Base-by-base conservation (phyloP, 345 rosid species). In the Acer campestre region DNA sequence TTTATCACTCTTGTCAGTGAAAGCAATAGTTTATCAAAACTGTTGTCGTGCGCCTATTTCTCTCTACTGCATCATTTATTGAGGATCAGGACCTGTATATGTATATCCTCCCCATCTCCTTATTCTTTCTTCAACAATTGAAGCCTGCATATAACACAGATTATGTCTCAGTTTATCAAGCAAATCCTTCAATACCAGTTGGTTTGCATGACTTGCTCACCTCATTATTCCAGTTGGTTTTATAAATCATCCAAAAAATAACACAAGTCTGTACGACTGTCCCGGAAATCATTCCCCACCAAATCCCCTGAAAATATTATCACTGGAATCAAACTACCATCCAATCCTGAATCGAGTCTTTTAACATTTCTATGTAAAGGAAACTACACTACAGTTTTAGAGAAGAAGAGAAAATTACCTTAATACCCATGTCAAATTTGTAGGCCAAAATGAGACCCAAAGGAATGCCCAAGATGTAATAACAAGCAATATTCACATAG, bases 231-330 rank as follows among this genome's bases (percentile, higher is more conserved):
- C 98, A 93, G 59, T 91, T 89, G 23, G 94, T 90, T 77, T 75
- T 89, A 71, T 81, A 90, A 20, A 91, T 80, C 92, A 93, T 90
- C 72, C 76, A 79, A 16, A 85, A 83, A 1, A 93, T 85, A 3
- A 89, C 85, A 61, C 77, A 63, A 6, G 93, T 89, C 71, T 93
- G 98, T 20, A 88, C 75, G 68, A 84, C 75, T 0, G 92, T 90
- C 48, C 98, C 98, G 1, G 80, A 68, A 29, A 93, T 29, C 98
- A 93, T 93, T 22, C 97, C 94, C 2, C 49, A 71, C 98, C 97
- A 93, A 22, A 93, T 89, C 13, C 97, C 98, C 97, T 93, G 86
- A 29, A 18, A 73, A 29, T 10, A 71, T 27, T 35, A 58, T 35
- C 8, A 53, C 7, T 59, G 3, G 38, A 13, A 61, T 17, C 49